phyloP scores from a whole-genome alignment of 2,329 filamentous ascomycete genomes.

The Fusarium pseudoanthophilum region DNA sequence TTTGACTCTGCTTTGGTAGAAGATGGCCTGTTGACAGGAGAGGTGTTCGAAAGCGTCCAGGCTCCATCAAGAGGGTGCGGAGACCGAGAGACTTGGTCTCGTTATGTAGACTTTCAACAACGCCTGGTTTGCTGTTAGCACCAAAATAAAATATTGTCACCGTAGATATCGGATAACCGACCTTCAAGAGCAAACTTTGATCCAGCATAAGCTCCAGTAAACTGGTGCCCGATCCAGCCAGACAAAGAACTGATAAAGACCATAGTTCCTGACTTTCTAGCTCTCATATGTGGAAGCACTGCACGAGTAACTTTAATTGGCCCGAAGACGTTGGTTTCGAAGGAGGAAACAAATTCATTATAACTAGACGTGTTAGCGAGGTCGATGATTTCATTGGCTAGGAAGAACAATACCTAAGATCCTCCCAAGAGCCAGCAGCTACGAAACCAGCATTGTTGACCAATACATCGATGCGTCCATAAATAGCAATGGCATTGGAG shows the following conservation, averaged over 20 bases:
- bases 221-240: slow-evolving; percentile 1
- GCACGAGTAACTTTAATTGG: slow-evolving; percentile 9
- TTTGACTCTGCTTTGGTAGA: not conserved
- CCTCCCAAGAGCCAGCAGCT: slow-evolving; percentile 44
- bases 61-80: slow-evolving; percentile 10
- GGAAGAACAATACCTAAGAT: slow-evolving; percentile 41
- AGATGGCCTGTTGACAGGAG: slow-evolving; percentile 1
- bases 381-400: fast-evolving
- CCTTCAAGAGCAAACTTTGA: slow-evolving; percentile 25
- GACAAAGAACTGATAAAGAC: slow-evolving; percentile 17
- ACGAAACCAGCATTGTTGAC: slow-evolving; percentile 51
- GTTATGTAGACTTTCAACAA: slow-evolving; percentile 15
- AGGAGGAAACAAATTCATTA: slow-evolving; percentile 8
- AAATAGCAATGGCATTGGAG: slow-evolving; percentile 45
- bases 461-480: slow-evolving; percentile 48
- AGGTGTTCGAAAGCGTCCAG: slow-evolving; percentile 9
- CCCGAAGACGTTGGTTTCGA: slow-evolving; percentile 21
- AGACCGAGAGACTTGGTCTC: slow-evolving; percentile 9
- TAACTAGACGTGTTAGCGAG: not conserved
- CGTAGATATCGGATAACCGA: not conserved
- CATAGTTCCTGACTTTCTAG: not conserved
- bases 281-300: slow-evolving; percentile 7
- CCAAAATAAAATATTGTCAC: fast-evolving
- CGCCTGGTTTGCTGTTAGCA: not conserved
- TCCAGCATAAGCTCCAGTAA: slow-evolving; percentile 10